Conservation (phyloP, 495 filamentous ascomycete species). For the Aspergillus carlsbadensis region DNA sequence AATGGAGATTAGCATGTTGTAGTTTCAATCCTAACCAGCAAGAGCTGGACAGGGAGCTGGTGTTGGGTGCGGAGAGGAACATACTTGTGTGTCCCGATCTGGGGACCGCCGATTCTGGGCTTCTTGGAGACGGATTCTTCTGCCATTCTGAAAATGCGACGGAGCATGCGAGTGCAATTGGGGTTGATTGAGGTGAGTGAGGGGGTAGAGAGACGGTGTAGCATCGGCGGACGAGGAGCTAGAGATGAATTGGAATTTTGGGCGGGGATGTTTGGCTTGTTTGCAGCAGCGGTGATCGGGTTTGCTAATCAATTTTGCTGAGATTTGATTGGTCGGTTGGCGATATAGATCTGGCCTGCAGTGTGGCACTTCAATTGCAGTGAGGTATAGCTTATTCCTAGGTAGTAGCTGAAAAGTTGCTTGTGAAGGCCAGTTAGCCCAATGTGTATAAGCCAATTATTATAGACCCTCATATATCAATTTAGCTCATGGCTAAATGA, state of each 20-base stretch:
- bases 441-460: no score
- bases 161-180: neutral
- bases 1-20: conserved; percentile 5
- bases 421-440: no score
- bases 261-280: conserved; percentile 3
- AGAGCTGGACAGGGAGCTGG: no score
- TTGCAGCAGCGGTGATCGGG: neutral
- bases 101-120: conserved; percentile 4
- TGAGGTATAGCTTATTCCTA: neutral
- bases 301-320: neutral
- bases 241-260: neutral
- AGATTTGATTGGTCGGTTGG: neutral
- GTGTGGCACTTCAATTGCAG: no score
- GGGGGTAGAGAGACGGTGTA: neutral
- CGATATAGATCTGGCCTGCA: neutral
- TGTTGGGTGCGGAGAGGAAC: neutral
- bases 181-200: neutral
- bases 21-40: no score
- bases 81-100: conserved; percentile 17
- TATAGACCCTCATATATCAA: no score
- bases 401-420: neutral
- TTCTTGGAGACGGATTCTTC: conserved; percentile 14
- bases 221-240: neutral
- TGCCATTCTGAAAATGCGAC: conserved; percentile 11
- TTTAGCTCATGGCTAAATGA: no score